Evolutionary conservation across 2,329 filamentous ascomycete species (phyloP).

Genomic region (Myriosclerotinia duriaeana): DNA sequence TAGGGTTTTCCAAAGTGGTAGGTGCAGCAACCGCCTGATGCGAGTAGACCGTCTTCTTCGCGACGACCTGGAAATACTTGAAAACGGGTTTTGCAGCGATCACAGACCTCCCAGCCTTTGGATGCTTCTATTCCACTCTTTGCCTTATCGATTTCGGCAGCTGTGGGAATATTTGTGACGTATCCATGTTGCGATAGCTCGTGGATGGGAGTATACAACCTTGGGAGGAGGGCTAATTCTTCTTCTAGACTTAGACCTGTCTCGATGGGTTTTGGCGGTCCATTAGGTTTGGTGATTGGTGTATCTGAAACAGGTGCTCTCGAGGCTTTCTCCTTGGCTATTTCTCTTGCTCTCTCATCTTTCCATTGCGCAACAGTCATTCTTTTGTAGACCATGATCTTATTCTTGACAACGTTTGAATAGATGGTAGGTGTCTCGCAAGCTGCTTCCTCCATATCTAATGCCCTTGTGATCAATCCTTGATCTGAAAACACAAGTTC

Average conservation of each 20-base stretch:
- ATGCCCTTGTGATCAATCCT: conserved; percentile 64
- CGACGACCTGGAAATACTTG: conserved; percentile 88
- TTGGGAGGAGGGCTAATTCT: conserved; percentile 64
- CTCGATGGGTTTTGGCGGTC: conserved; percentile 54
- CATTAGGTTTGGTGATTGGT: conserved; percentile 39
- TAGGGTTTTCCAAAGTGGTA: conserved; percentile 77
- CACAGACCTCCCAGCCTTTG: conserved; percentile 82
- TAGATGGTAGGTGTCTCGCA: conserved; percentile 75
- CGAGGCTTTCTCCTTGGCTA: conserved; percentile 43
- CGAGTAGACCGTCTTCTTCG: conserved; percentile 70
- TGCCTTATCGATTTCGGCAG: conserved; percentile 65
- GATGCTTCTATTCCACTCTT: conserved; percentile 63
- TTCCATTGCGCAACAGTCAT: conserved; percentile 74
- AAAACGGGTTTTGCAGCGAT: conserved; percentile 82
- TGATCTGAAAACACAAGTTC: conserved; percentile 62
- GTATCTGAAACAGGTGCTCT: conserved; percentile 38
- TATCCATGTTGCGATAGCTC: conserved; percentile 72
- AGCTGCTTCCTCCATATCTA: conserved; percentile 76
- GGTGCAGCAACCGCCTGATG: conserved; percentile 73
- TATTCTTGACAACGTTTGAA: conserved; percentile 78
- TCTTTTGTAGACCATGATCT: conserved; percentile 71
- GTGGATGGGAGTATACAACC: conserved; percentile 63
- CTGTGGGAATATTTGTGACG: conserved; percentile 64
- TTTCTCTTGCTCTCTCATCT: conserved; percentile 53
- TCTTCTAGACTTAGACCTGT: conserved; percentile 68